phyloP scores from a whole-genome alignment of 352 stramenopile species.

The Phytophthora crassamura region DNA sequence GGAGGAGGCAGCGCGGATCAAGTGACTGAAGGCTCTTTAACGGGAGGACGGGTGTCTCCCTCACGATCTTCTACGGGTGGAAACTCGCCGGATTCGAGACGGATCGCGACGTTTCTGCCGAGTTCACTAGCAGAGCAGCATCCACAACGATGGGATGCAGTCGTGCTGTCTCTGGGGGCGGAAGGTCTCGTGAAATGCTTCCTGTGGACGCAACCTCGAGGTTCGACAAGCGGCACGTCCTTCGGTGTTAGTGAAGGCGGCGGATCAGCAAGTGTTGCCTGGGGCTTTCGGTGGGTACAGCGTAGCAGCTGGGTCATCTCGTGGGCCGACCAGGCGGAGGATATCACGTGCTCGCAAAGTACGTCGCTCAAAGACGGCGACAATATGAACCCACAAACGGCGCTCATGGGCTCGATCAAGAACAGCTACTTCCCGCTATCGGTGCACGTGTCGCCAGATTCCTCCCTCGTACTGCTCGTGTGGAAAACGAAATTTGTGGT shows the following conservation, averaged over 20 bases:
- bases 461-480: conserved; percentile 72
- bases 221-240: conserved; percentile 30
- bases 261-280: conserved; percentile 28
- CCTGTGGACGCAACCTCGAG: conserved; percentile 76
- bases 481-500: conserved; percentile 82
- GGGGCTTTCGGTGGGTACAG: conserved; percentile 71
- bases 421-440: conserved; percentile 74
- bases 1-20: neutral
- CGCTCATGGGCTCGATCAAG: conserved; percentile 85
- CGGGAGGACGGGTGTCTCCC: conserved; percentile 10
- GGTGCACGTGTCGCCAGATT: conserved; percentile 65
- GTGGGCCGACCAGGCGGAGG: conserved; percentile 81
- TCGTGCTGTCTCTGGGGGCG: conserved; percentile 77
- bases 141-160: conserved; percentile 61
- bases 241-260: conserved; percentile 29
- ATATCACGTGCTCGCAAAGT: conserved; percentile 88
- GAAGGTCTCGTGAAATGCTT: conserved; percentile 86
- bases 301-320: conserved; percentile 88
- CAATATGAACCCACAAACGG: conserved; percentile 85
- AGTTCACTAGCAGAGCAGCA: conserved; percentile 6
- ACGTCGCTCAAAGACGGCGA: conserved; percentile 81
- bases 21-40: neutral
- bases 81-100: conserved; percentile 17
- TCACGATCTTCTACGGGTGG: conserved; percentile 17
- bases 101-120: conserved; percentile 19